Base-by-base conservation (phyloP, 768 basidiomycete species). In the Sarcodon aspratus region DNA sequence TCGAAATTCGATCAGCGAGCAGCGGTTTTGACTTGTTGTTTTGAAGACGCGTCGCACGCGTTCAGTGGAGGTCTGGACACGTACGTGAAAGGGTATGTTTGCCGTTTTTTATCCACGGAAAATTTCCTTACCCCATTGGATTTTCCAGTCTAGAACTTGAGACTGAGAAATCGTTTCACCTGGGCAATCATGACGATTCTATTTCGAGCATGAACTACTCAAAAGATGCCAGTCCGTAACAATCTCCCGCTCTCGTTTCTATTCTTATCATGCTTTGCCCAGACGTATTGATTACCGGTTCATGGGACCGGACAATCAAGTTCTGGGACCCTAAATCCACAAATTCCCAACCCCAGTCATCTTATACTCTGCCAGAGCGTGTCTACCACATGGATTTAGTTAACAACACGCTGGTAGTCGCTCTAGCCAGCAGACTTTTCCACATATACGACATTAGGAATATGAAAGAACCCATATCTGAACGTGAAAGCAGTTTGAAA, bases 11-110 rank as follows among this genome's bases (percentile, higher is more conserved):
- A 91, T 42, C 87, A 95, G 51, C 79, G 89, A 15, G 91, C 91
- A 5, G 87, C 93, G 0, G 83, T 97, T 9, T 72, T 98, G n/a
- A 76, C 85, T 1, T 85, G 85, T 54, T 71, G 79, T 48, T 98
- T 91, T 63, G 73, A 69, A 1, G 82, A 87, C 50, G 73, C 69
- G 1, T 66, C 66, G 7, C 76, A 78, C 49, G 92, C 75, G 0
- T 97, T 80, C 59, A 92, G 86, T 49, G 95, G 91, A 4, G 92
- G 93, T 0, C 68, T 96, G 17, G 92, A 93, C 56, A 83, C 86
- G 8, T 76, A 82, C 17, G 79, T 96, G 2, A 67, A 88, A 64
- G 79, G 86, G 92, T 95, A 52, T 55, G 82, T 75, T 44, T n/a
- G 21, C 38, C 11, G 51, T 17, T 33, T 35, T 36, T 45, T 1